phyloP scores from a whole-genome alignment of 2,329 filamentous ascomycete genomes.

The Trichoderma brevicompactum region DNA sequence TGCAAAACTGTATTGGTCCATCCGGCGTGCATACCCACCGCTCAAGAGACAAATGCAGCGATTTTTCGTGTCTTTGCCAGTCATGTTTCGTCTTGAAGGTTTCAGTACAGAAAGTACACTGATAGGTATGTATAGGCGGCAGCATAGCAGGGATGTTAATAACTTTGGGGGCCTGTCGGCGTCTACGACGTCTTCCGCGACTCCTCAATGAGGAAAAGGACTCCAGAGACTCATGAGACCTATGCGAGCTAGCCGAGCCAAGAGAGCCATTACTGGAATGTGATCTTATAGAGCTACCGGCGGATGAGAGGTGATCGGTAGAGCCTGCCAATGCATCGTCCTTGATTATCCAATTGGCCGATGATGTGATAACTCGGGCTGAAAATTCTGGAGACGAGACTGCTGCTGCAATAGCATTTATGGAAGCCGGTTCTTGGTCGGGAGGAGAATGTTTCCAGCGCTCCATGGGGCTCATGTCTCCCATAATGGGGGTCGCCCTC shows the following conservation, averaged over 20 bases:
- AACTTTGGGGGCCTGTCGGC: constrained; percentile 8
- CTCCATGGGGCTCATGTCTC: constrained; percentile 36
- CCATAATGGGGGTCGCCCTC: neutral
- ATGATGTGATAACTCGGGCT: too few species aligned
- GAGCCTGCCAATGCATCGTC: constrained; percentile 12
- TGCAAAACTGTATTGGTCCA: constrained; percentile 35
- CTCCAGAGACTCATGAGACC: constrained; percentile 1
- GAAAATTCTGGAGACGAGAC: neutral
- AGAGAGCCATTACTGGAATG: constrained; percentile 1
- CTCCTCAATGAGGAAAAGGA: constrained; percentile 4
- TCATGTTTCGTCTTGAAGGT: constrained; percentile 51
- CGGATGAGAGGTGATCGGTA: constrained; percentile 4
- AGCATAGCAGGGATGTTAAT: neutral
- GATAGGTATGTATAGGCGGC: constrained; percentile 34
- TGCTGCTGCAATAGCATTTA: constrained; percentile 39
- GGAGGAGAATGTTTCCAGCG: constrained; percentile 42
- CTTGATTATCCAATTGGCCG: neutral
- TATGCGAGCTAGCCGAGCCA: neutral
- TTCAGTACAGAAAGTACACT: constrained; percentile 54
- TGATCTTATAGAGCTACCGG: constrained; percentile 14
- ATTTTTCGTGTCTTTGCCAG: constrained; percentile 56
- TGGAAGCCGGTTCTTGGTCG: constrained; percentile 39
- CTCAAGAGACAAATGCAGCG: constrained; percentile 51
- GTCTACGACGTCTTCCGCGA: constrained; percentile 16
- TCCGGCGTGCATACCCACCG: constrained; percentile 51